These are phyloP conservation scores for Graphilbum sp. DNA, from an alignment of 2,329 filamentous ascomycete species.

Conservation along the genomic window DNA sequence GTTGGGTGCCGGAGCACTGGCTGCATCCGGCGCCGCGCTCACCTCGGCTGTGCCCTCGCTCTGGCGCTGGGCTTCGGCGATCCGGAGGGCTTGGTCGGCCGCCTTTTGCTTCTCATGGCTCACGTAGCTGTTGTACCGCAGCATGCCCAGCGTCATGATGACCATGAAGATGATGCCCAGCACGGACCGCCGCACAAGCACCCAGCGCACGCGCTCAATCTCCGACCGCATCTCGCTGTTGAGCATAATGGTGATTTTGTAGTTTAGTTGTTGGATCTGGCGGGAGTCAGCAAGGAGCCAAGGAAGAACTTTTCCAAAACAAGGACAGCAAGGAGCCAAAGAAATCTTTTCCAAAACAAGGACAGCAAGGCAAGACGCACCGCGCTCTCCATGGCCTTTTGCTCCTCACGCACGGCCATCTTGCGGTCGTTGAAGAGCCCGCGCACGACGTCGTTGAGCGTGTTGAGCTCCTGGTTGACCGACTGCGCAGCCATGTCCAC, in stretches of 20 bases:
- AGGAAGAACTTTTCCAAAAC: too few relatives aligned
- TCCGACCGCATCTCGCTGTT: conserved; percentile 85
- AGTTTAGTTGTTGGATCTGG: conserved; percentile 87
- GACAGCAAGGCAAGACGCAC: conserved; percentile 25
- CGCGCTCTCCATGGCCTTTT: conserved; percentile 67
- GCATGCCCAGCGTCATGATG: conserved; percentile 38
- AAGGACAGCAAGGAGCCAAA: conserved; percentile 6
- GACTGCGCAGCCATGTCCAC: conserved; percentile 82
- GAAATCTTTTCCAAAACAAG: neutral
- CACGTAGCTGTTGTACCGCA: conserved; percentile 43
- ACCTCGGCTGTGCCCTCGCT: conserved; percentile 26
- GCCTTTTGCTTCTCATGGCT: conserved; percentile 32
- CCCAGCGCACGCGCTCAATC: conserved; percentile 83
- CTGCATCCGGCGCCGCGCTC: conserved; percentile 32
- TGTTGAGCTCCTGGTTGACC: conserved; percentile 66
- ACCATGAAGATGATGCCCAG: conserved; percentile 52
- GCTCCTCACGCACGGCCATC: conserved; percentile 79
- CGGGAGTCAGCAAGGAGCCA: neutral
- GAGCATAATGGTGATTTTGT: conserved; percentile 82
- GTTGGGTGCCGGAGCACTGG: conserved; percentile 40
- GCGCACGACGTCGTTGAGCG: conserved; percentile 78
- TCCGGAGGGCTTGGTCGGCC: conserved; percentile 22
- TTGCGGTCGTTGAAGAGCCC: conserved; percentile 94
- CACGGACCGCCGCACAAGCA: conserved; percentile 49
- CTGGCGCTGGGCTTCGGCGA: conserved; percentile 25